phyloP scores from a whole-genome alignment of 176 grass and related monocot genomes.

The Oryza nivara region DNA sequence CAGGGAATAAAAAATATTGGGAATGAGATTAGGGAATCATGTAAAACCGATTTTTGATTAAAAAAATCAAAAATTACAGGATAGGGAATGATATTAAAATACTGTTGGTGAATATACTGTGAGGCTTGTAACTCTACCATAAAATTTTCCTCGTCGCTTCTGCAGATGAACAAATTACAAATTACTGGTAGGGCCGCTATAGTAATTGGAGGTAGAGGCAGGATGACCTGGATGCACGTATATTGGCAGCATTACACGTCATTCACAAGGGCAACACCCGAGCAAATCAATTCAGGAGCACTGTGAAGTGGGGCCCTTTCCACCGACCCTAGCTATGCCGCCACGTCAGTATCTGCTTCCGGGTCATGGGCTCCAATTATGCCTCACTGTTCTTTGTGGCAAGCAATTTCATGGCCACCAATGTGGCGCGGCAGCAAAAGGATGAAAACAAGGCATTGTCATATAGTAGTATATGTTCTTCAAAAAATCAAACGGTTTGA shows the following conservation, averaged over 20 bases:
- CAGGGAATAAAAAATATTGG: no score
- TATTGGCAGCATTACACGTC: slow-evolving; percentile 32
- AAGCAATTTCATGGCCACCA: not conserved
- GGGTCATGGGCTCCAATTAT: slow-evolving; percentile 40
- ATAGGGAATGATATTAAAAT: no score
- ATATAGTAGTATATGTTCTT: not conserved
- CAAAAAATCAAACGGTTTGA: not conserved
- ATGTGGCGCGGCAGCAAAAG: not conserved
- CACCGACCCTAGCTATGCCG: slow-evolving; percentile 35
- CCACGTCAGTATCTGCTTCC: slow-evolving; percentile 45
- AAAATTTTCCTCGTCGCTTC: not conserved
- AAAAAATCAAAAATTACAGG: no score
- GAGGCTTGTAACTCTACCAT: no score
- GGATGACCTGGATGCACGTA: slow-evolving; percentile 33
- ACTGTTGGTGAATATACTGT: no score
- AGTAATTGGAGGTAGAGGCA: slow-evolving; percentile 27
- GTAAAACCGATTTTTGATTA: no score
- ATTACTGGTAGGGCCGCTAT: not conserved
- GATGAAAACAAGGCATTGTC: not conserved
- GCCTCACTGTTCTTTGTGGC: not conserved
- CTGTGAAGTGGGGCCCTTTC: not conserved
- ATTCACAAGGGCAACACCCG: not conserved
- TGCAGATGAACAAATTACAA: not conserved
- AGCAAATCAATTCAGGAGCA: not conserved
- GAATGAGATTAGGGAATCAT: no score